Evolutionary conservation across 2,329 filamentous ascomycete genomes (phyloP).

Genomic region (Akanthomyces uredinophilus): DNA sequence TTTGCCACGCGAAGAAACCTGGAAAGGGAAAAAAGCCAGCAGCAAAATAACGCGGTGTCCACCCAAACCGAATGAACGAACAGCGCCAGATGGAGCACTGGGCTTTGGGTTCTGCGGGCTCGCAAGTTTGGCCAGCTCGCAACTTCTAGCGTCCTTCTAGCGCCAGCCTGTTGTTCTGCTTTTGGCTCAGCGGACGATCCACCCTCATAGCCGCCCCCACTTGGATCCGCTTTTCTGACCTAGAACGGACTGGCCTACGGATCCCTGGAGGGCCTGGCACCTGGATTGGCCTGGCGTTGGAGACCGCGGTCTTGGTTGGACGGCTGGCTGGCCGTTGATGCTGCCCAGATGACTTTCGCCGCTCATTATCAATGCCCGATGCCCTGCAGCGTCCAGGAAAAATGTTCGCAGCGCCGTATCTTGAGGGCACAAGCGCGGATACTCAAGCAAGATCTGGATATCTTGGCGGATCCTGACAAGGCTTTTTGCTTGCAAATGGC

Average conservation of each 20-base stretch:
- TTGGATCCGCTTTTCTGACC: not conserved
- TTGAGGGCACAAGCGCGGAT: not conserved
- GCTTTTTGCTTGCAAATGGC: not conserved
- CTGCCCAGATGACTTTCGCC: not conserved
- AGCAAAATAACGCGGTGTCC: not conserved
- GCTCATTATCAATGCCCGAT: not conserved
- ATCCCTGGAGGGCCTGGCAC: not conserved
- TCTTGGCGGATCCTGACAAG: not conserved
- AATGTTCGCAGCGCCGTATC: not conserved
- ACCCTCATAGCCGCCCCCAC: not conserved
- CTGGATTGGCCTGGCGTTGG: not conserved
- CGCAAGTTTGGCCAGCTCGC: too few species aligned
- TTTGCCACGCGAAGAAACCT: not conserved
- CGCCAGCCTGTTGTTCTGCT: constrained; percentile 14
- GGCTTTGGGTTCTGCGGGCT: not conserved
- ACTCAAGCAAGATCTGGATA: not conserved
- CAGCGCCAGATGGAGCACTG: too few species aligned
- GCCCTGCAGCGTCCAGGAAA: not conserved
- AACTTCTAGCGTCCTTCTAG: constrained; percentile 21
- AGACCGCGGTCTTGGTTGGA: too few species aligned
- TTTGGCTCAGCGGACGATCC: constrained; percentile 7
- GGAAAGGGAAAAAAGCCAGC: not conserved
- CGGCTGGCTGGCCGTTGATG: too few species aligned
- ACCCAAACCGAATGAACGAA: too few species aligned
- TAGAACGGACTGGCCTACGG: not conserved